Evolutionary conservation across 1,139 yeast species (phyloP).

Genomic region (Groenewaldozyma sp.): DNA sequence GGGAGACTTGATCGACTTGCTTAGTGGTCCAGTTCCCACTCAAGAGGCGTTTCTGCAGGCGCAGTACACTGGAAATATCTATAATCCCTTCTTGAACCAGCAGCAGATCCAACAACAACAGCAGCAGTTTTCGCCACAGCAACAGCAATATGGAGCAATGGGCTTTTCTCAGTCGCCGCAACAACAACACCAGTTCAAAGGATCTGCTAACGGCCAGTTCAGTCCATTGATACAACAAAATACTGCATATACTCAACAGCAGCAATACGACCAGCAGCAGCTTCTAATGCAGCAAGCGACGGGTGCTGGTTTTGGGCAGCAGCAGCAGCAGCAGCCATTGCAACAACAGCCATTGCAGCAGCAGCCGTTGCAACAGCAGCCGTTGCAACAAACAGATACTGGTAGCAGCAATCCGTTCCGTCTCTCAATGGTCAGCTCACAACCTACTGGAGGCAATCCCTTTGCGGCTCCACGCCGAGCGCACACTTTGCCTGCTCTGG

Average conservation of each 20-base stretch:
- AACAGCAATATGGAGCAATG: slow-evolving; percentile 5
- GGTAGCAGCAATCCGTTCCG: slow-evolving; percentile 8
- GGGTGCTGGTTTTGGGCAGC: slow-evolving; percentile 10
- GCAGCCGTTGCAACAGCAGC: slow-evolving; percentile 12
- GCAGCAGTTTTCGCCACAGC: slow-evolving; percentile 10
- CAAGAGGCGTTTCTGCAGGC: slow-evolving; percentile 14
- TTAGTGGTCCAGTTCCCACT: slow-evolving; percentile 15
- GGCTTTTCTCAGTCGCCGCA: slow-evolving; percentile 13
- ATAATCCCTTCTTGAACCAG: slow-evolving; percentile 6
- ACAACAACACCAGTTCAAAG: slow-evolving; percentile 8
- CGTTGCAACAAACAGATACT: slow-evolving; percentile 9
- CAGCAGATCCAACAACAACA: slow-evolving; percentile 14
- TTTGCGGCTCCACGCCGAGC: slow-evolving; percentile 25
- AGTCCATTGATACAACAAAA: slow-evolving; percentile 13
- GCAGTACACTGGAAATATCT: slow-evolving; percentile 9
- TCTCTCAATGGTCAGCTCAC: slow-evolving; percentile 3
- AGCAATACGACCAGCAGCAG: slow-evolving; percentile 13
- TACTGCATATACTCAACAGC: slow-evolving; percentile 10
- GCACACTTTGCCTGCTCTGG: slow-evolving; percentile 12
- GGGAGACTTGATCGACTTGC: slow-evolving; percentile 18
- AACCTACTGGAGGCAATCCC: slow-evolving; percentile 42
- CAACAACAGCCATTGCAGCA: slow-evolving; percentile 10
- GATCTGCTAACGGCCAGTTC: slow-evolving; percentile 14
- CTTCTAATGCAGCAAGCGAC: slow-evolving; percentile 6
- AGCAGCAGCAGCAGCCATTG: slow-evolving; percentile 15